Conservation (phyloP, 2,329 filamentous ascomycete genomes). For the Talaromyces sp. region DNA sequence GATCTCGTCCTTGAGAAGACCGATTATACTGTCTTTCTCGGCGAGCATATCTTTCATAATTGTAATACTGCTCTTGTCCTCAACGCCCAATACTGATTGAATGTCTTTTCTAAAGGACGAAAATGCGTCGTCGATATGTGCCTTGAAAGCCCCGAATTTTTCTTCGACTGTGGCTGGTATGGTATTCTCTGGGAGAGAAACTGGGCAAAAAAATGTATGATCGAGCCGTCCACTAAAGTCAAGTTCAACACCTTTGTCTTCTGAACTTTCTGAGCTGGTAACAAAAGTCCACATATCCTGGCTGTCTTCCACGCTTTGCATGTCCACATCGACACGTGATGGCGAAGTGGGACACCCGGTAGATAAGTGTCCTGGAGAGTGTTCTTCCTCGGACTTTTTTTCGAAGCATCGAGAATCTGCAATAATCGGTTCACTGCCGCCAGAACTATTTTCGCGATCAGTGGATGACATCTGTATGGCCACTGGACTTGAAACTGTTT, state of each 20-base stretch:
- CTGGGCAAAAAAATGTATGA: not conserved
- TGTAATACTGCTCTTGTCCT: not conserved
- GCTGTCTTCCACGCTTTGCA: not conserved
- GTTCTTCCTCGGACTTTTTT: not conserved
- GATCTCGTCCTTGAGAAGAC: not conserved
- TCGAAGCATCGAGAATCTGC: too few relatives aligned
- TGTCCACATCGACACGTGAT: not conserved
- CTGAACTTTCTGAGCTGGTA: not conserved
- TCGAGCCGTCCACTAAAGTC: not conserved
- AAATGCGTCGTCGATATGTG: not conserved
- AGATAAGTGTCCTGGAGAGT: not conserved
- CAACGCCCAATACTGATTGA: not conserved
- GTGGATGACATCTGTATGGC: not conserved
- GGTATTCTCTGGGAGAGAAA: not conserved
- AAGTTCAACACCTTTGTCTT: not conserved
- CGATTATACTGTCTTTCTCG: not conserved
- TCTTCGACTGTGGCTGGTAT: not conserved
- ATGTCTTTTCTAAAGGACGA: not conserved
- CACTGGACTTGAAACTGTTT: not conserved
- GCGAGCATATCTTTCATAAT: not conserved
- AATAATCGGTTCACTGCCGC: not conserved
- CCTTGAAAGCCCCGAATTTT: not conserved
- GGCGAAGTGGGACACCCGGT: not conserved
- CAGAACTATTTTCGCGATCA: not conserved
- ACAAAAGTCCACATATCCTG: not conserved